Evolutionary conservation across 2,329 filamentous ascomycete species (phyloP).

Genomic region (Paecilomyces niveus): DNA sequence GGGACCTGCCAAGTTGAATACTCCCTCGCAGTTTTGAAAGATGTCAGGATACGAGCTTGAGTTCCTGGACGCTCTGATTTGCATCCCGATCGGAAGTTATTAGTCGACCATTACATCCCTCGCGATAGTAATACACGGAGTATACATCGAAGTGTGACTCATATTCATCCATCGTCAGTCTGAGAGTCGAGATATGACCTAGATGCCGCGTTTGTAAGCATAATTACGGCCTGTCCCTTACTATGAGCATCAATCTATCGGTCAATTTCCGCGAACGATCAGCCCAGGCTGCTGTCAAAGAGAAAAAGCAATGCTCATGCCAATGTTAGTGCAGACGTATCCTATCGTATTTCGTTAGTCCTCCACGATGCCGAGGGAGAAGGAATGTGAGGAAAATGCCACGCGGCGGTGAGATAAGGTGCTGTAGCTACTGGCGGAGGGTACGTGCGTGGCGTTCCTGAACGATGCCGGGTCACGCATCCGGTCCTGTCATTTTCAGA

Average conservation of each 20-base stretch:
- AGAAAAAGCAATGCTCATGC: not conserved
- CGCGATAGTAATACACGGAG: too few relatives aligned
- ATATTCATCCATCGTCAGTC: too few relatives aligned
- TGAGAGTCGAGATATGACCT: too few relatives aligned
- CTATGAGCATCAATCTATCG: too few relatives aligned
- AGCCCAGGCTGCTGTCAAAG: not conserved
- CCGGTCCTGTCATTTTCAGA: not conserved
- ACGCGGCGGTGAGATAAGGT: not conserved
- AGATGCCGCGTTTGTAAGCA: too few relatives aligned
- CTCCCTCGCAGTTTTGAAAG: not conserved
- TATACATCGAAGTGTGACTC: too few relatives aligned
- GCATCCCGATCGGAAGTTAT: not conserved
- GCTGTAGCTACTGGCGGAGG: not conserved
- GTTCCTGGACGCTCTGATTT: not conserved
- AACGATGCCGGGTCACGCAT: not conserved
- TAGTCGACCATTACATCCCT: not conserved
- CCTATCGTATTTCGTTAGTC: not conserved
- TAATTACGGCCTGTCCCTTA: too few relatives aligned
- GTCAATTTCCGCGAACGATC: not conserved
- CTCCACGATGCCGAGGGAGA: not conserved
- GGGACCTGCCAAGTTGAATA: not conserved
- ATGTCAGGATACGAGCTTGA: not conserved
- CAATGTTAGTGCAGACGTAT: too few relatives aligned
- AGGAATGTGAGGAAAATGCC: not conserved
- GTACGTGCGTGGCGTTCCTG: not conserved